phyloP scores from a whole-genome alignment of 768 basidiomycete species.

The Mycena haematopus region DNA sequence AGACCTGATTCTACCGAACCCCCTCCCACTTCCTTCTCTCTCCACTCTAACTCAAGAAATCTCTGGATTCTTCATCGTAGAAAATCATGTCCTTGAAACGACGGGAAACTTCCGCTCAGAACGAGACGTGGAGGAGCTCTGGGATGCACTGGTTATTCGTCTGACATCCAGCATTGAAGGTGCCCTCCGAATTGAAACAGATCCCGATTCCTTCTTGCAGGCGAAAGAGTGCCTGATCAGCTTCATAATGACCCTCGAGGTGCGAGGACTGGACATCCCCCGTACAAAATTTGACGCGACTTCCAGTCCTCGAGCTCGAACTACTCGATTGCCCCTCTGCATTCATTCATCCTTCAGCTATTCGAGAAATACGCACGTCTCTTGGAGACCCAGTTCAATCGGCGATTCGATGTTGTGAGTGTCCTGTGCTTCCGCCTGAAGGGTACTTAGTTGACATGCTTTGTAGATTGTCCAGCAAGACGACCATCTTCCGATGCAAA shows the following conservation, averaged over 20 bases:
- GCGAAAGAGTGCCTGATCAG: constrained; percentile 85
- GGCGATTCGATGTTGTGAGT: constrained; percentile 80
- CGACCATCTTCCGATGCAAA: constrained; percentile 89
- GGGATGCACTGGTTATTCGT: constrained; percentile 84
- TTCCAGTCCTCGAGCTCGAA: constrained; percentile 69
- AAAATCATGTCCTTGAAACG: constrained; percentile 88
- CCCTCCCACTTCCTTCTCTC: constrained; percentile 70
- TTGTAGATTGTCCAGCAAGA: constrained; percentile 82
- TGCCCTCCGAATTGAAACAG: constrained; percentile 74
- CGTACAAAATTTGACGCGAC: neutral
- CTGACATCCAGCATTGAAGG: constrained; percentile 76
- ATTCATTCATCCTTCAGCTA: constrained; percentile 82
- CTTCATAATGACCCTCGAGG: constrained; percentile 94
- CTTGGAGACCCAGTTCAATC: constrained; percentile 80
- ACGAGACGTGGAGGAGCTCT: constrained; percentile 92
- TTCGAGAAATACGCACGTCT: constrained; percentile 90
- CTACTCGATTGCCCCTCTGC: constrained; percentile 84
- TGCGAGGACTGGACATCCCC: constrained; percentile 37
- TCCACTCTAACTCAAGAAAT: constrained; percentile 89
- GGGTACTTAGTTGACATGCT: constrained; percentile 4
- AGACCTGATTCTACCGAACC: constrained; percentile 86
- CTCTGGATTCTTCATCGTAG: constrained; percentile 97
- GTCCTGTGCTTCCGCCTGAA: neutral
- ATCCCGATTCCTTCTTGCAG: constrained; percentile 80
- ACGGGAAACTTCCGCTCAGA: constrained; percentile 90